Base-by-base conservation (phyloP, 345 rosid species). In the Eucalyptus caleyi region DNA sequence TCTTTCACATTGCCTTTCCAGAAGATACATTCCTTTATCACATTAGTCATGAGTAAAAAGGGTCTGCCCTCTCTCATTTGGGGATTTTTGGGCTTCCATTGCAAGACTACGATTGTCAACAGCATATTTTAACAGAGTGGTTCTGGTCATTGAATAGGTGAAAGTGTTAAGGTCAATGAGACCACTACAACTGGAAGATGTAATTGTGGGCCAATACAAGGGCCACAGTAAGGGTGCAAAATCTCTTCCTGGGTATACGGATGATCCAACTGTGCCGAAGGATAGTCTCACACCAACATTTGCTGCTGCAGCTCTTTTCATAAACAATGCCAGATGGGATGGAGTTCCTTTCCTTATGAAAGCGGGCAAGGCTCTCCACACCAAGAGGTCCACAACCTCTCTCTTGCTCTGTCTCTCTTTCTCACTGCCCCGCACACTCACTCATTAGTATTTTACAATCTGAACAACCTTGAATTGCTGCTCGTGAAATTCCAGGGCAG, bases 341-440 rank as follows among this genome's bases (percentile, higher is more conserved):
- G 99, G 99, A 32, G 99, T 97, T 86, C 98, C 99, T 59, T 97
- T 97, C 90, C 94, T 97, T 54, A 96, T 96, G 99, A 97, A 96
- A 94, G 98, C 99, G 0, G 99, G 98, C 69, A 97, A 97, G 92
- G 99, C 98, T 90, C 97, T 97, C 30, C 96, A 97, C 90, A 96
- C 96, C 4, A 95, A 89, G 93, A 91, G 96, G 97, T 96, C 89
- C 59, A 47, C 19, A 21, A 40, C 6, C 26, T 24, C 44, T 47
- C 18, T 32, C 10, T 88, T 34, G 69, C 16, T 59, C 27, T 80
- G 40, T 13, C 69, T 62, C 81, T 69, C 44, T 69, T 9, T 77
- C 47, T 77, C 83, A 37, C 5, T 11, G 16, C 27, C 30, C 85
- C 1, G 1, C 85, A 40, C 85, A 21, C 85, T 77, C 5, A 2